phyloP scores from a whole-genome alignment of 2,329 filamentous ascomycete genomes.

The Xylariaceae sp. region DNA sequence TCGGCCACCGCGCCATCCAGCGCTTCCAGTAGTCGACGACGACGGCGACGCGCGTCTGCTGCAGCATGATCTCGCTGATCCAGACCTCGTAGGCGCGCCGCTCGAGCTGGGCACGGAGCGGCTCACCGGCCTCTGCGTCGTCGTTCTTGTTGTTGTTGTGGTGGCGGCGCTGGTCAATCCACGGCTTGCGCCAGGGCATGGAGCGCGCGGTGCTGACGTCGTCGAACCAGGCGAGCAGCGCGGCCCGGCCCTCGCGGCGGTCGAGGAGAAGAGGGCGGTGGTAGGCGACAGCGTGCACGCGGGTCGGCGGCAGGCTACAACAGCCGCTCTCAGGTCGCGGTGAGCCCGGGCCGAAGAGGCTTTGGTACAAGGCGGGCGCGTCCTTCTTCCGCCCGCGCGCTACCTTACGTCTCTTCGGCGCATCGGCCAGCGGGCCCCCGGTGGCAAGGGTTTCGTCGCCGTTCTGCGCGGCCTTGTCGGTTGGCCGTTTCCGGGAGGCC shows the following conservation, averaged over 20 bases:
- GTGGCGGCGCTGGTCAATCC: conserved; percentile 36
- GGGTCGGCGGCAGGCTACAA: conserved; percentile 20
- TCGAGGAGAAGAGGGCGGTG: conserved; percentile 43
- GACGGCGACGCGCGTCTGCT: conserved; percentile 55
- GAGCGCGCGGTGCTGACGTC: conserved; percentile 35
- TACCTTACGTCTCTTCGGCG: conserved; percentile 16
- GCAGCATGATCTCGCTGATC: conserved; percentile 61
- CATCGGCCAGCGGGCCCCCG: conserved; percentile 2
- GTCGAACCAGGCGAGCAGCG: conserved; percentile 47
- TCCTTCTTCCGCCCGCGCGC: conserved; percentile 5
- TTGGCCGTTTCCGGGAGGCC: too few species aligned
- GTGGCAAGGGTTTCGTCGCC: conserved; percentile 7
- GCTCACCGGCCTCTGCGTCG: conserved; percentile 14
- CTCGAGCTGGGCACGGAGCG: conserved; percentile 37
- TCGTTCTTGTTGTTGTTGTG: conserved; percentile 4
- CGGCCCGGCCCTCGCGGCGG: conserved; percentile 24
- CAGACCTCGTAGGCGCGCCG: conserved; percentile 57
- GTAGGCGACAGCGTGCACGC: conserved; percentile 34
- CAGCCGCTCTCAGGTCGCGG: neutral
- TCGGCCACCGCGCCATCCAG: conserved; percentile 56
- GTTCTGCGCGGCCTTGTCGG: conserved; percentile 4
- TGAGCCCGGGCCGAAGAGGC: conserved; percentile 14
- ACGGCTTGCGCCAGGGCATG: conserved; percentile 54
- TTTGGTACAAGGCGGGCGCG: conserved; percentile 9
- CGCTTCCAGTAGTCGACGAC: conserved; percentile 57